A percentile compares a stretch with the other conserved stretches of the same genome.
Evolutionary conservation across 2,329 filamentous ascomycete species (phyloP).

Genomic region (Fusarium coicis): DNA sequence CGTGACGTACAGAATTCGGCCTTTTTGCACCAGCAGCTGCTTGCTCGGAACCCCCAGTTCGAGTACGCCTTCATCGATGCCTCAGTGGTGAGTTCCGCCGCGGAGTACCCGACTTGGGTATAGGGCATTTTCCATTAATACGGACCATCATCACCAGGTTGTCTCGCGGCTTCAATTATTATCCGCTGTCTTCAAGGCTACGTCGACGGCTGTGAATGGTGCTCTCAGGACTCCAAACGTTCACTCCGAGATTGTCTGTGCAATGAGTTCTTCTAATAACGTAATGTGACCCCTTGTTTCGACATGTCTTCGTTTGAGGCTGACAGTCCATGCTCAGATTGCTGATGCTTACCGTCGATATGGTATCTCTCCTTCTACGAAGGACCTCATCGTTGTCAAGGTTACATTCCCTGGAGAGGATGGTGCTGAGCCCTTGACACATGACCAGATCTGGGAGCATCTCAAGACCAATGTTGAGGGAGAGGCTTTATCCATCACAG

Average conservation of each 20-base stretch:
- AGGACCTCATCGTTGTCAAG: conserved; percentile 82
- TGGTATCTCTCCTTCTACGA: conserved; percentile 78
- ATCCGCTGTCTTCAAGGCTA: conserved; percentile 80
- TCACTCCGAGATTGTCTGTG: conserved; percentile 88
- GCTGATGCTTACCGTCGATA: conserved; percentile 90
- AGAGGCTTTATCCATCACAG: conserved; percentile 65
- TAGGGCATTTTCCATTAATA: conserved; percentile 17
- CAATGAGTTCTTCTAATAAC: conserved; percentile 84
- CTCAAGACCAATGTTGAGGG: conserved; percentile 72
- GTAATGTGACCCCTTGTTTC: conserved; percentile 53
- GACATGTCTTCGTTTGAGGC: neutral
- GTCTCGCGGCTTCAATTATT: conserved; percentile 78
- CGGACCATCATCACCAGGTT: conserved; percentile 59
- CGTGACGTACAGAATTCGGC: conserved; percentile 78
- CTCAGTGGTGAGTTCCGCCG: conserved; percentile 67
- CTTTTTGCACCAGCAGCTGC: conserved; percentile 83
- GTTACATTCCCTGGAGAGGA: conserved; percentile 65
- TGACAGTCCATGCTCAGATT: conserved; percentile 67
- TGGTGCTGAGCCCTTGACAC: conserved; percentile 54
- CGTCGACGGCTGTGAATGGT: conserved; percentile 70
- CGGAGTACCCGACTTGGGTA: conserved; percentile 23
- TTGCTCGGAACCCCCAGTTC: conserved; percentile 84
- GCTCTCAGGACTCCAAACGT: conserved; percentile 83
- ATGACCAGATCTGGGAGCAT: conserved; percentile 66
- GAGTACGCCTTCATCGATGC: conserved; percentile 97